These are phyloP conservation scores for Sporothrix luriei DNA, from an alignment of 2,329 filamentous ascomycete species.

Conservation along the genomic window DNA sequence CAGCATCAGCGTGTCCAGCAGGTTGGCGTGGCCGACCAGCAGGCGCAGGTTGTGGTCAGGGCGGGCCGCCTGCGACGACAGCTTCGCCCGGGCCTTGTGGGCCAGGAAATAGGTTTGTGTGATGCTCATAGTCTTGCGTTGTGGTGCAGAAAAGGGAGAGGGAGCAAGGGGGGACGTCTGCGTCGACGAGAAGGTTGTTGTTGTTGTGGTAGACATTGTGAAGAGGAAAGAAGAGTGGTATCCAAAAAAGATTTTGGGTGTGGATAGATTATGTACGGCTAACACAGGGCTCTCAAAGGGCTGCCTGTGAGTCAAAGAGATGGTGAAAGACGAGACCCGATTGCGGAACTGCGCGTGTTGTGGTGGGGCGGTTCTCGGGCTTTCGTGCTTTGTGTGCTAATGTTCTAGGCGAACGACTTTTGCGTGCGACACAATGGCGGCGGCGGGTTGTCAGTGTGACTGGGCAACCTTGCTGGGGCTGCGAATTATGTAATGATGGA, in stretches of 20 bases:
- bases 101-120: constrained; percentile 98
- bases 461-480: constrained; percentile 31
- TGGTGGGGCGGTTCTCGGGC: constrained; percentile 28
- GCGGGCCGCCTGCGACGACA: constrained; percentile 85
- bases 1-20: constrained; percentile 93
- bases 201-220: constrained; percentile 35
- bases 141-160: constrained; percentile 43
- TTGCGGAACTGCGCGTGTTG: constrained; percentile 34
- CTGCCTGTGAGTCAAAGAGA: constrained; percentile 32
- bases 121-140: constrained; percentile 90
- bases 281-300: constrained; percentile 32
- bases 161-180: constrained; percentile 42
- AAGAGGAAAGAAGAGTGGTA: constrained; percentile 8
- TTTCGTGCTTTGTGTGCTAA: constrained; percentile 7
- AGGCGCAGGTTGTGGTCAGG: constrained; percentile 93
- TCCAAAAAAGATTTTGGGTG: background rate
- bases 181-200: constrained; percentile 26
- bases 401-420: constrained; percentile 14
- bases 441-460: constrained; percentile 10
- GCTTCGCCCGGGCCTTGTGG: constrained; percentile 94
- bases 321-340: constrained; percentile 33
- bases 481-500: constrained; percentile 6
- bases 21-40: constrained; percentile 96
- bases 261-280: constrained; percentile 29
- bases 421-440: constrained; percentile 19